Conservation (phyloP, 805 yeast genomes). For the Lachancea lanzarotensis region DNA sequence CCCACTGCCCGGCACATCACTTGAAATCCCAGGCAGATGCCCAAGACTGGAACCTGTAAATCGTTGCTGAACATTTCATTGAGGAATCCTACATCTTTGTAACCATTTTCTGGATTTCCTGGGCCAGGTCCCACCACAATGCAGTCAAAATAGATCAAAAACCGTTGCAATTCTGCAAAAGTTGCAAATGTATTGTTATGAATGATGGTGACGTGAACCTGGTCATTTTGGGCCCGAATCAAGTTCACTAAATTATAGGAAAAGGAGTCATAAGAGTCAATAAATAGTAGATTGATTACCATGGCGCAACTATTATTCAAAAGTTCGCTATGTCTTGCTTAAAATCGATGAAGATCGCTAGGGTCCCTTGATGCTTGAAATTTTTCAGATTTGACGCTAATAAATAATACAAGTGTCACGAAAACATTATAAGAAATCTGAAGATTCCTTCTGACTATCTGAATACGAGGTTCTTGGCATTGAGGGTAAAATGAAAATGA, state of each 20-base stretch:
- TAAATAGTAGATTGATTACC: constrained; percentile 29
- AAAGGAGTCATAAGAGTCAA: constrained; percentile 95
- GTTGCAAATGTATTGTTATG: constrained; percentile 34
- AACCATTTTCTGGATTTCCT: constrained; percentile 63
- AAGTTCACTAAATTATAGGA: constrained; percentile 72
- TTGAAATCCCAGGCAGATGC: constrained; percentile 93
- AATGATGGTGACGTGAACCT: constrained; percentile 31
- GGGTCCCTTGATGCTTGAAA: constrained; percentile 1
- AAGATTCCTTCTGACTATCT: too few species aligned
- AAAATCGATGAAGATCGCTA: not conserved
- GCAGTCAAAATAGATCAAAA: constrained; percentile 54
- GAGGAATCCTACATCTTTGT: constrained; percentile 66
- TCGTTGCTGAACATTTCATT: constrained; percentile 44
- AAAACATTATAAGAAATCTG: too few species aligned
- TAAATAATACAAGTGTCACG: not conserved
- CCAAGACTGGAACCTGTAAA: constrained; percentile 59
- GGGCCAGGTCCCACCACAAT: constrained; percentile 96
- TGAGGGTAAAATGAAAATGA: too few species aligned
- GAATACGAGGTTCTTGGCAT: too few species aligned
- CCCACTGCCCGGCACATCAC: constrained; percentile 63
- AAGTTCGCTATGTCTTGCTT: not conserved
- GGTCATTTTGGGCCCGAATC: constrained; percentile 38
- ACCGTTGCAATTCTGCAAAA: constrained; percentile 15
- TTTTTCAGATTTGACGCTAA: not conserved
- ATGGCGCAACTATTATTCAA: not conserved